These are phyloP conservation scores for Orbilia oligospora DNA, from an alignment of 2,329 filamentous ascomycete genomes.

Conservation along the genomic window DNA sequence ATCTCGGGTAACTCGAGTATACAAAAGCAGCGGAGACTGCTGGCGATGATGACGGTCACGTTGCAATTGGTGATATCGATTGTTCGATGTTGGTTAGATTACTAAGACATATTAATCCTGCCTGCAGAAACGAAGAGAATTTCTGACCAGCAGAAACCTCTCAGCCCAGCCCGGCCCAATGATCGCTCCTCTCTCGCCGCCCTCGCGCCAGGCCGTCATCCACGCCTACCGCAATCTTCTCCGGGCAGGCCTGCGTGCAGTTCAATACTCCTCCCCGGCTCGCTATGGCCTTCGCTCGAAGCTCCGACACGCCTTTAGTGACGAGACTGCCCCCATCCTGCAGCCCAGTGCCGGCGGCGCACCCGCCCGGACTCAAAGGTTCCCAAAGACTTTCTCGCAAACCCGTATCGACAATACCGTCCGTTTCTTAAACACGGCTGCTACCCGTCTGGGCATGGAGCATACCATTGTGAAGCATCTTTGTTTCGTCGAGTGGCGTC, in stretches of 20 bases:
- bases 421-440: conserved; percentile 78
- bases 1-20: not conserved
- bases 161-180: conserved; percentile 3
- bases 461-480: conserved; percentile 81
- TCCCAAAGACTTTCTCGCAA: conserved; percentile 68
- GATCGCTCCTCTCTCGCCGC: conserved; percentile 11
- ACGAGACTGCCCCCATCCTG: conserved; percentile 67
- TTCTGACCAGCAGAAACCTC: conserved; percentile 19
- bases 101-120: not conserved
- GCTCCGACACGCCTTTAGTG: conserved; percentile 74
- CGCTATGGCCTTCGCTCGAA: conserved; percentile 75
- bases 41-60: not conserved
- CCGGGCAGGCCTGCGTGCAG: conserved; percentile 76
- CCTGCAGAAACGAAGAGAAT: not conserved
- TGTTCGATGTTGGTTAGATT: not conserved
- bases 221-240: conserved; percentile 80
- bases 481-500: conserved; percentile 70
- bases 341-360: conserved; percentile 38
- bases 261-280: conserved; percentile 79
- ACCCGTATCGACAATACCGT: conserved; percentile 76
- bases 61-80: not conserved
- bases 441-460: conserved; percentile 76
- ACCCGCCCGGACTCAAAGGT: conserved; percentile 28
- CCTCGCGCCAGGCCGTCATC: conserved; percentile 69
- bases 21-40: not conserved